Evolutionary conservation across 192 early-diverging fungal genomes (phyloP), one percentile per base, ranked within the genome.

Genomic region (Jimgerdemannia lactiflua): DNA sequence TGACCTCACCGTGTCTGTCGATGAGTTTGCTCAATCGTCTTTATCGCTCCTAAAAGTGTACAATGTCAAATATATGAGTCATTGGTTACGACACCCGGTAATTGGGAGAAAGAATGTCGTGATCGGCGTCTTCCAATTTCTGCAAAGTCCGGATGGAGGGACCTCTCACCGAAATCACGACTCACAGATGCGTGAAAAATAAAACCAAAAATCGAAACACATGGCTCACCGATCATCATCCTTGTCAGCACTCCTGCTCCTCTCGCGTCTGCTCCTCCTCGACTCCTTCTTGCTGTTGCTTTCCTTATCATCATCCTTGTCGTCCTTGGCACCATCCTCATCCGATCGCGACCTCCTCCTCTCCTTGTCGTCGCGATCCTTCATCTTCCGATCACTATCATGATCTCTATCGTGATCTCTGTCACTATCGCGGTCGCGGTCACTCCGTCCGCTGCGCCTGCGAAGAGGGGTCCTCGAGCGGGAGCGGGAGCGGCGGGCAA

Each of bases 401-500:
- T 39, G 65, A 42, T 65, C 63, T 3, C 68, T 65, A 4, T 71
- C 77, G 20, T 70, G 66, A 43, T 70, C 70, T 9, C 77, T 74
- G 3, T 75, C 65, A 42, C 71, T 70, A 41, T 75, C 71, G 49
- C 72, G 71, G 64, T 74, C 73, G 65, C 71, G 69, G 19, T 64
- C 69, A 14, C 49, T 14, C 6, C 49, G 49, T 14, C 49, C 49
- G 49, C 49, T 14, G 65, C 65, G 66, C 39, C 42, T 41, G 49
- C 74, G 78, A 42, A 19, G 84, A 79, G 72, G 81, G 70, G 84
- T 79, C 19, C 74, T 44, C 29, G 78, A 65, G 41, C 82, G 81
- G 64, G 85, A 84, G 68, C 81, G 87, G 65, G 83, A 84, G 66
- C 80, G 87, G 78, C 83, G 81, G 73, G 43, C 72, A 69, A 70